phyloP scores from a whole-genome alignment of 306 rosid species.

The Corylus americana region DNA sequence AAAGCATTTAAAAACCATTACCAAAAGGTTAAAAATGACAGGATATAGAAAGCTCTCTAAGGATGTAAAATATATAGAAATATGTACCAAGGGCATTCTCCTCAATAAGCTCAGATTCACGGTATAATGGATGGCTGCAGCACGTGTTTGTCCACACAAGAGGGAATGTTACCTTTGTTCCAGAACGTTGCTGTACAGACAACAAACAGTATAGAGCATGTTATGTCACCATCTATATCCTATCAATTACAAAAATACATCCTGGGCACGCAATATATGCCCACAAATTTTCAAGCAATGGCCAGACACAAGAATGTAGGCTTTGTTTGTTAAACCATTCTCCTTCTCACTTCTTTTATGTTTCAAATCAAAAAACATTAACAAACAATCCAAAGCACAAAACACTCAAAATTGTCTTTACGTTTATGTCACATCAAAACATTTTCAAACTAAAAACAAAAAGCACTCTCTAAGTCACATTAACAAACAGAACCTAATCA shows the following conservation, averaged over 20 bases:
- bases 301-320: not conserved
- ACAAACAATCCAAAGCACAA: too few species aligned
- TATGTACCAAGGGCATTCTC: constrained; percentile 73
- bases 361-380: too few species aligned
- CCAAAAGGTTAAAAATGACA: not conserved
- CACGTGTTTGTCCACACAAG: constrained; percentile 99
- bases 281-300: not conserved
- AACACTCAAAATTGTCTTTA: too few species aligned
- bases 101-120: constrained; percentile 90
- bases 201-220: constrained; percentile 29
- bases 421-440: too few species aligned
- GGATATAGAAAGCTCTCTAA: constrained; percentile 16
- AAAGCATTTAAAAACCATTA: constrained; percentile 1
- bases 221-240: constrained; percentile 12
- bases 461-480: too few species aligned
- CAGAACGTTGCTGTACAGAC: constrained; percentile 84
- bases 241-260: not conserved
- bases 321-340: too few species aligned
- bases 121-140: constrained; percentile 97
- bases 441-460: too few species aligned
- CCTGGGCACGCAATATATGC: not conserved
- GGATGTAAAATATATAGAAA: not conserved
- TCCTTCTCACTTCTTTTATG: too few species aligned
- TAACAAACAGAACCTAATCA: not conserved
- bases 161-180: constrained; percentile 95